Evolutionary conservation across 257 asterid species (phyloP), one percentile per base, ranked within the genome.

Genomic region (Solanum rostratum): DNA sequence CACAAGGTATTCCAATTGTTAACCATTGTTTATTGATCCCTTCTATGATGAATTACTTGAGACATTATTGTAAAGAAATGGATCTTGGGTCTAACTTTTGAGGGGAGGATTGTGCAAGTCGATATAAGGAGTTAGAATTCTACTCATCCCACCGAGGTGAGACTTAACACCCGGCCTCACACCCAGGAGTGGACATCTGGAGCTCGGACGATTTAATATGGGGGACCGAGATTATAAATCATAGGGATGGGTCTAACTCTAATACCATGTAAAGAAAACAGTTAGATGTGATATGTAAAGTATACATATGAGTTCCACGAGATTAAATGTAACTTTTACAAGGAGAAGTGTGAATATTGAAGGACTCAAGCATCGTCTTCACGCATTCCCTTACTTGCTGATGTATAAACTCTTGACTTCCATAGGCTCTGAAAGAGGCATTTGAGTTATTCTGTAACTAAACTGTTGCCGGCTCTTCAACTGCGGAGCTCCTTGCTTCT

Each of bases 401-500:
- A 29, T 27, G 52, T 63, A 24, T 66, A 79, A 45, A 18, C 14
- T 63, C 65, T 33, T 49, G 18, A 45, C 55, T 39, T 33, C 29
- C 87, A 8, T 83, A 91, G 94, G 91, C 93, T 30, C 70, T 93
- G 50, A 90, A 87, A 82, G 92, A 92, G 52, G 93, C 94, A 22
- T 93, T 93, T 73, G 94, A 89, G 84, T 83, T 83, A 57, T 91
- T 92, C 68, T 90, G 93, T 87, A 93, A 91, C 85, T 88, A 89
- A 82, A 22, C 19, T 24, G 88, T 90, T 73, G 86, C 89, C 10
- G 92, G 92, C 19, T 69, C 82, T 78, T 85, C 97, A 13, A 84
- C 83, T 73, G 92, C 93, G 0, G 95, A 93, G 87, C 88, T 89
- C 15, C 81, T 92, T 80, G 91, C 94, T 22, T 82, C 85, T 18